Conservation (phyloP, 225 moss, liverwort and hornwort genomes). For the Polytrichum formosum region DNA sequence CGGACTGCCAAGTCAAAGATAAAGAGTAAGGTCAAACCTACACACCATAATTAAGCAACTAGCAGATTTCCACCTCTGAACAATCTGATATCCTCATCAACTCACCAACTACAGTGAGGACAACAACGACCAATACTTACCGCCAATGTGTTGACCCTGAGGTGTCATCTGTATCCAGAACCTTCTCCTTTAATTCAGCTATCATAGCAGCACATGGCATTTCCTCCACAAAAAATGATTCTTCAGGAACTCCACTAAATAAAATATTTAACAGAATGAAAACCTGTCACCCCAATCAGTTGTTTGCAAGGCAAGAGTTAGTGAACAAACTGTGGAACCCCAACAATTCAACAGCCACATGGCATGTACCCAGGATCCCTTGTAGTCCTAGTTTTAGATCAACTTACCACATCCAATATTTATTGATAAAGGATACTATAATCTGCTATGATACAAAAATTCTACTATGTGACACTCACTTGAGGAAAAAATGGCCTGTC, state of each 20-base stretch:
- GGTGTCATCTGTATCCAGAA: slow-evolving; percentile 56
- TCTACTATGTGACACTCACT: too few species aligned
- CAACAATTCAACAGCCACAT: too few species aligned
- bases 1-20: too few species aligned
- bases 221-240: slow-evolving; percentile 33
- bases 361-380: too few species aligned
- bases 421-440: too few species aligned
- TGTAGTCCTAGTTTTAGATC: background rate
- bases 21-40: too few species aligned
- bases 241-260: slow-evolving; percentile 66
- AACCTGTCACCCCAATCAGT: slow-evolving; percentile 33
- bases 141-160: slow-evolving; percentile 52
- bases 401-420: background rate
- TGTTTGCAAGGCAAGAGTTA: slow-evolving; percentile 12
- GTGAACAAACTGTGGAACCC: background rate
- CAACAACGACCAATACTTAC: slow-evolving; percentile 12
- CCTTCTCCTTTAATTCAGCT: slow-evolving; percentile 65
- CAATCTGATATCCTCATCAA: too few species aligned
- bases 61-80: too few species aligned
- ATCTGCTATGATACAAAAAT: too few species aligned
- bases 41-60: too few species aligned
- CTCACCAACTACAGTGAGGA: too few species aligned
- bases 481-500: too few species aligned
- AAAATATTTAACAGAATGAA: slow-evolving; percentile 67
- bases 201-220: slow-evolving; percentile 58